A percentile compares a stretch with the other conserved stretches of the same genome.
Conservation (phyloP, 2,329 filamentous ascomycete genomes). For the Claviceps pusilla region DNA sequence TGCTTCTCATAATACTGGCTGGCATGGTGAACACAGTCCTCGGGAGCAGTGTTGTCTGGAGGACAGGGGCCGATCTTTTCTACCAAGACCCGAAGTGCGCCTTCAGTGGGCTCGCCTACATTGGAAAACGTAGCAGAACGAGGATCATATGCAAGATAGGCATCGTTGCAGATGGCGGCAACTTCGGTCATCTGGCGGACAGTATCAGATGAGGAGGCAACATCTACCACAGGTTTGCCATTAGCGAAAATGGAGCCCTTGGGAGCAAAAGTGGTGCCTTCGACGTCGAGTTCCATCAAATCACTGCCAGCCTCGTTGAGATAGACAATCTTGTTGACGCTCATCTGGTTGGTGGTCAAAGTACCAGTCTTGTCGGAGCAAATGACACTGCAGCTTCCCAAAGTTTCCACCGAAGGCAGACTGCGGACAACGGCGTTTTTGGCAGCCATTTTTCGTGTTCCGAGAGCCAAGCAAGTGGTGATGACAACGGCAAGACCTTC, state of each 20-base stretch:
- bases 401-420: slow-evolving; percentile 88
- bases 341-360: slow-evolving; percentile 98
- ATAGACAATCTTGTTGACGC: slow-evolving; percentile 82
- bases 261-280: slow-evolving; percentile 85
- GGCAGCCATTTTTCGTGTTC: slow-evolving; percentile 95
- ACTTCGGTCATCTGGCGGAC: slow-evolving; percentile 63
- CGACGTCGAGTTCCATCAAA: slow-evolving; percentile 74
- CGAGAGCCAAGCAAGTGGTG: slow-evolving; percentile 91
- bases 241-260: slow-evolving; percentile 56
- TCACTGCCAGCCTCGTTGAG: slow-evolving; percentile 57
- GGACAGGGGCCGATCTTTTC: slow-evolving; percentile 88
- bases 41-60: slow-evolving; percentile 32
- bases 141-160: slow-evolving; percentile 66
- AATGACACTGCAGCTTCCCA: slow-evolving; percentile 97
- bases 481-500: slow-evolving; percentile 97
- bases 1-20: slow-evolving; percentile 73
- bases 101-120: slow-evolving; percentile 90
- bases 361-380: slow-evolving; percentile 99
- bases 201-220: slow-evolving; percentile 58
- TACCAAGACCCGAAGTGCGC: slow-evolving; percentile 73
- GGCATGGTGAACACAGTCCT: slow-evolving; percentile 60
- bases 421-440: slow-evolving; percentile 97
- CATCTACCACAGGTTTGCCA: slow-evolving; percentile 53
- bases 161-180: slow-evolving; percentile 74
- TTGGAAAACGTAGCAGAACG: slow-evolving; percentile 61